Evolutionary conservation across 2,329 filamentous ascomycete genomes (phyloP).

Genomic region (Aspergillus chevalieri): DNA sequence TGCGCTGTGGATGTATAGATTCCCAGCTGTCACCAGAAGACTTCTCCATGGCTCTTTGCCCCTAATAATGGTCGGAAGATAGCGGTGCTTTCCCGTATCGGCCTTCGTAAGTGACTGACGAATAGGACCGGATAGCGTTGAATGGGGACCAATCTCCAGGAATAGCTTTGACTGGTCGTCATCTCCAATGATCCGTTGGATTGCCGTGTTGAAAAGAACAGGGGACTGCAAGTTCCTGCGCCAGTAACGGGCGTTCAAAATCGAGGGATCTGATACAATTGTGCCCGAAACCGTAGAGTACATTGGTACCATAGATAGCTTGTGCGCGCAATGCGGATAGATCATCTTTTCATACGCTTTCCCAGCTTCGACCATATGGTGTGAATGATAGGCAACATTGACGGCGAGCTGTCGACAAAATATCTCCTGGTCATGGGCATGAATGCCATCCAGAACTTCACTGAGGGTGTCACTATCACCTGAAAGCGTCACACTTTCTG

Average conservation of each 20-base stretch:
- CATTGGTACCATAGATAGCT: neutral
- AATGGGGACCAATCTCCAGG: constrained; percentile 28
- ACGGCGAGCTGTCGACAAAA: constrained; percentile 1
- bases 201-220: constrained; percentile 12
- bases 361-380: constrained; percentile 12
- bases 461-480: neutral
- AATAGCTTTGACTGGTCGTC: constrained; percentile 11
- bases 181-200: constrained; percentile 5
- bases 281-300: constrained; percentile 5
- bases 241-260: constrained; percentile 10
- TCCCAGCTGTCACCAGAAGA: constrained; percentile 8
- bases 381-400: neutral
- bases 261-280: neutral
- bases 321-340: neutral
- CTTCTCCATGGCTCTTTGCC: neutral
- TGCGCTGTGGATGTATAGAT: constrained; percentile 4
- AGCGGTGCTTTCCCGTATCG: neutral
- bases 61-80: constrained; percentile 5
- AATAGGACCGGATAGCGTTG: constrained; percentile 16
- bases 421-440: neutral
- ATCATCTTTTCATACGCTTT: constrained; percentile 1
- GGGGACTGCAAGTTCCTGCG: constrained; percentile 14
- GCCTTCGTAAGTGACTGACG: constrained; percentile 12
- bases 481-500: neutral
- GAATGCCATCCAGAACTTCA: constrained; percentile 1